phyloP scores from a whole-genome alignment of 345 rosid genomes.

The Euphorbia peplus region DNA sequence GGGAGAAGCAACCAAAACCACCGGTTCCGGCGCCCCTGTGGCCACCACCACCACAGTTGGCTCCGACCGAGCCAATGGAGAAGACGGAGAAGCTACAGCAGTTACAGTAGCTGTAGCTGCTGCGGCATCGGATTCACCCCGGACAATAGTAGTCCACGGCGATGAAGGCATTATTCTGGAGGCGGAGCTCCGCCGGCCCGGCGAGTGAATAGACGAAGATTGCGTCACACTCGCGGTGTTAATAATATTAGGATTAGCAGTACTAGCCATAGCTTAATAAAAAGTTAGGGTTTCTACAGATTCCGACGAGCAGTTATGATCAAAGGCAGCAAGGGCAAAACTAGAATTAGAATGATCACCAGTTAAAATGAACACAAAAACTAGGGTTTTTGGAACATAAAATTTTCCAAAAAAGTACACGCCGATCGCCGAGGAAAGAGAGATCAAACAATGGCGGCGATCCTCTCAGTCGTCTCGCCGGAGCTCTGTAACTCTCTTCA shows the following conservation, averaged over 20 bases:
- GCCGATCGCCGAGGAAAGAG: not conserved
- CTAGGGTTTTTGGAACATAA: conserved; percentile 8
- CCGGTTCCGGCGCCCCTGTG: no score
- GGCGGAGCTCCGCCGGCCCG: no score
- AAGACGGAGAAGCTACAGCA: conserved; percentile 12
- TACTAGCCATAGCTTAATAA: not conserved
- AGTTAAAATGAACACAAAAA: not conserved
- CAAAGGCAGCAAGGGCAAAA: conserved; percentile 4
- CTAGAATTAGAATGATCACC: not conserved
- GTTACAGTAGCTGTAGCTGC: not conserved
- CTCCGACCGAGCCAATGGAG: conserved; percentile 16
- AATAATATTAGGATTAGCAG: not conserved
- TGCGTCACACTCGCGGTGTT: not conserved
- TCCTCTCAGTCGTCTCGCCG: not conserved
- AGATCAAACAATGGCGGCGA: conserved; percentile 9
- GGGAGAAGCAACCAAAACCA: not conserved
- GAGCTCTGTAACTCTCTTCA: not conserved
- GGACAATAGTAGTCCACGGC: conserved; percentile 49
- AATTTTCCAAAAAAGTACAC: not conserved
- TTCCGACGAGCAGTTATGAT: conserved; percentile 8
- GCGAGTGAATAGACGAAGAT: not conserved
- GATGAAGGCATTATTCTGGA: conserved; percentile 21
- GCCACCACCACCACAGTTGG: not conserved
- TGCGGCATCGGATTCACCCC: conserved; percentile 37
- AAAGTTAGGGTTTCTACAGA: not conserved